These are phyloP conservation scores for Excoecaria agallocha DNA, from an alignment of 345 rosid species.

Conservation along the genomic window DNA sequence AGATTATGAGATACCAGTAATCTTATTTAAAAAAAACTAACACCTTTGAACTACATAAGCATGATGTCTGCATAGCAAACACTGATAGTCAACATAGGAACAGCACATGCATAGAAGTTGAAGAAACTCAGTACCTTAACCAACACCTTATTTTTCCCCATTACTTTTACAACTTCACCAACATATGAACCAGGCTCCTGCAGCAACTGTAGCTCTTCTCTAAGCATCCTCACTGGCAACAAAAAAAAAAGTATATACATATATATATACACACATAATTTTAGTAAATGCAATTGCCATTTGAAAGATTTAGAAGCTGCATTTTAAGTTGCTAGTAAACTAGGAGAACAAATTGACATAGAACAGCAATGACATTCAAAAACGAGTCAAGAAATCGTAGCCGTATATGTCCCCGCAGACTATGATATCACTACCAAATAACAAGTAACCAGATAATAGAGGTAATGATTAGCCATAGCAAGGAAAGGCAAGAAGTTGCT, in stretches of 20 bases:
- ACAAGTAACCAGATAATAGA: not conserved
- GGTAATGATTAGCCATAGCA: not conserved
- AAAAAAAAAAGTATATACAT: too few species aligned
- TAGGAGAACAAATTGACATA: not conserved
- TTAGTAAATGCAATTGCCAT: not conserved
- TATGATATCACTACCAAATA: not conserved
- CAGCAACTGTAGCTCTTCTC: constrained; percentile 93
- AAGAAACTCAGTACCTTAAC: constrained; percentile 59
- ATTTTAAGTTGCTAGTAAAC: not conserved
- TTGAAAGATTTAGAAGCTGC: not conserved
- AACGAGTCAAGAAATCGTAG: not conserved
- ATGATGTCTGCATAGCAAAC: not conserved
- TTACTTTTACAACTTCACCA: constrained; percentile 98
- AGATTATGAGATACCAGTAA: not conserved
- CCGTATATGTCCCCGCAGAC: not conserved
- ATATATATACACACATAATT: not conserved
- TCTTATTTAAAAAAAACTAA: not conserved
- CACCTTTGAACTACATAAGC: not conserved
- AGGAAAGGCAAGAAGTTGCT: not conserved
- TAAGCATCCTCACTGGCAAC: constrained; percentile 78
- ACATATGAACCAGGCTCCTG: constrained; percentile 99
- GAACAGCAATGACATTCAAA: not conserved
- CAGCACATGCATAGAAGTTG: not conserved
- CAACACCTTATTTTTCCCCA: constrained; percentile 96
- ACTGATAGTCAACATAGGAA: not conserved